These are phyloP conservation scores for Tulasnella sp. DNA, from an alignment of 768 basidiomycete species.

Conservation along the genomic window DNA sequence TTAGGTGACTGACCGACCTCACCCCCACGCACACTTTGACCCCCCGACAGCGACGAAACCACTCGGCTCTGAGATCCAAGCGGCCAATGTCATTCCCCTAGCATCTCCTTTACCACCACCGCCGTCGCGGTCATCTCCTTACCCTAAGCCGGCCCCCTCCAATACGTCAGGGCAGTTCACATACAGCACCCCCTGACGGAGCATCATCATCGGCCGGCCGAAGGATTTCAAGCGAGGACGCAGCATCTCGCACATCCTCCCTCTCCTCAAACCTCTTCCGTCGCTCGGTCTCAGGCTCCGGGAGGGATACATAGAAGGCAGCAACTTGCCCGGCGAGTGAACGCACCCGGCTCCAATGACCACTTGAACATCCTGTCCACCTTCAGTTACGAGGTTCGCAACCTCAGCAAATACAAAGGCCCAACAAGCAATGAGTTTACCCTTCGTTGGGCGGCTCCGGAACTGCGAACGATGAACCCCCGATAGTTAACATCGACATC, in stretches of 20 bases:
- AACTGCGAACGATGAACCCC: no score
- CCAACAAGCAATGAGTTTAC: no score
- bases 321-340: no score
- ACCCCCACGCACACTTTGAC: not conserved
- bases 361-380: no score
- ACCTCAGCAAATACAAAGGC: no score
- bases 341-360: no score
- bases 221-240: constrained; percentile 5
- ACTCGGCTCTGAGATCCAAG: constrained; percentile 10
- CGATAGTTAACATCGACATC: no score
- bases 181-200: not conserved
- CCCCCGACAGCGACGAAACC: constrained; percentile 17
- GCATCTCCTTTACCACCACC: constrained; percentile 12
- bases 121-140: not conserved
- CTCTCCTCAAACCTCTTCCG: constrained; percentile 24
- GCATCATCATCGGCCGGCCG: not conserved
- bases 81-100: not conserved
- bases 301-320: no score
- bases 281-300: constrained; percentile 20
- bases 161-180: constrained; percentile 7
- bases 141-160: constrained; percentile 15
- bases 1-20: not conserved
- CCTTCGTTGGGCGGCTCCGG: no score
- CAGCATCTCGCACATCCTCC: constrained; percentile 11
- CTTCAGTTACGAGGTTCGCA: no score